These are phyloP conservation scores for Kandelia obovata DNA, from an alignment of 345 rosid species.

Conservation along the genomic window DNA sequence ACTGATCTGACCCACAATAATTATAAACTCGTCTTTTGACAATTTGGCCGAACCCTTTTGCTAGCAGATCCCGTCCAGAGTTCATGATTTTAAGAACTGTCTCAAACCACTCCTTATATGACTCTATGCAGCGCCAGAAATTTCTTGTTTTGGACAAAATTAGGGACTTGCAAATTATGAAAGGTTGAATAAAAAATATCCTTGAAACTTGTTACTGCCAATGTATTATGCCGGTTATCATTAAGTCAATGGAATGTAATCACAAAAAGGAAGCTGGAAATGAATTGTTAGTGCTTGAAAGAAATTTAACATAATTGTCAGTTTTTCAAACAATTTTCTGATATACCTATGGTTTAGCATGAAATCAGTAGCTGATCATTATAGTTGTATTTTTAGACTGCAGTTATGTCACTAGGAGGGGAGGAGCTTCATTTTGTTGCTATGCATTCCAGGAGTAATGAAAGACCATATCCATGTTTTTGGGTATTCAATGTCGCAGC, in stretches of 20 bases:
- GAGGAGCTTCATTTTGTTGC: conserved; percentile 98
- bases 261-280: too few species aligned
- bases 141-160: too few species aligned
- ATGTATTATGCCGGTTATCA: too few species aligned
- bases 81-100: conserved; percentile 7
- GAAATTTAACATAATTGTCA: too few species aligned
- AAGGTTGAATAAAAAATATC: too few species aligned
- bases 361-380: conserved; percentile 2
- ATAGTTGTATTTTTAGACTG: conserved; percentile 61
- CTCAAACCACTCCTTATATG: neutral
- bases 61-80: conserved; percentile 13
- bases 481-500: conserved; percentile 76
- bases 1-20: neutral
- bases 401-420: conserved; percentile 67
- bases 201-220: too few species aligned
- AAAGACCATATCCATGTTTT: conserved; percentile 62
- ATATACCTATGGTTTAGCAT: too few species aligned
- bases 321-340: too few species aligned
- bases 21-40: conserved; percentile 10
- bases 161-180: too few species aligned
- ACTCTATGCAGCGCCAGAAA: too few species aligned
- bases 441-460: conserved; percentile 56
- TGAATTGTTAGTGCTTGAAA: too few species aligned
- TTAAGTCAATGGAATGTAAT: too few species aligned
- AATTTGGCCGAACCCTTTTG: conserved; percentile 15